Evolutionary conservation across 345 rosid species (phyloP).

Genomic region (Litchi chinensis): DNA sequence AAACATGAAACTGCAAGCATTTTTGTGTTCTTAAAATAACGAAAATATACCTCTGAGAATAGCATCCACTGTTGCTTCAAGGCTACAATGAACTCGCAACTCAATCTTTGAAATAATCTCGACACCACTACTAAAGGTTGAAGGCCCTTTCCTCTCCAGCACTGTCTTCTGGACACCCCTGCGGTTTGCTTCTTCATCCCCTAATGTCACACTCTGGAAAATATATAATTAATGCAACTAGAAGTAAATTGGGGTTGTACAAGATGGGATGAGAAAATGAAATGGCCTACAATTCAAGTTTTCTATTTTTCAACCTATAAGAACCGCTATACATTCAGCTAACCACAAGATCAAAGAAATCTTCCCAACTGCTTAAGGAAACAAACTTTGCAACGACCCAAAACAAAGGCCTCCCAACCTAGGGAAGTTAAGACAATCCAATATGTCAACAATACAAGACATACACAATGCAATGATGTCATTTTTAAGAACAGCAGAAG

Average conservation of each 20-base stretch:
- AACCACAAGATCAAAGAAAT: background rate
- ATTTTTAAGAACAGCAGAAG: background rate
- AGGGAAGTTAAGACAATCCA: background rate
- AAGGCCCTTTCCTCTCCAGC: slow-evolving; percentile 85
- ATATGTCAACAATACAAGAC: background rate
- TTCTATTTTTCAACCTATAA: background rate
- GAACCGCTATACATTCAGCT: background rate
- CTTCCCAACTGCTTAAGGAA: background rate
- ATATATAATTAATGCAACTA: slow-evolving; percentile 16
- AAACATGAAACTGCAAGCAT: slow-evolving; percentile 3
- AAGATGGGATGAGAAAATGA: background rate
- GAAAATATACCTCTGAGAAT: slow-evolving; percentile 61
- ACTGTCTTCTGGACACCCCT: slow-evolving; percentile 89
- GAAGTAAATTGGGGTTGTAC: background rate
- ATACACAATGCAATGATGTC: background rate
- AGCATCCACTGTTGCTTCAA: slow-evolving; percentile 91
- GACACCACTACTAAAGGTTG: slow-evolving; percentile 77
- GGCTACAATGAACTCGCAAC: slow-evolving; percentile 83
- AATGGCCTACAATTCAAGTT: background rate
- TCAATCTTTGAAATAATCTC: slow-evolving; percentile 83
- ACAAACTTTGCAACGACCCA: background rate
- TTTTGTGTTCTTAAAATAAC: slow-evolving; percentile 1
- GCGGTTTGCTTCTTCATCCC: slow-evolving; percentile 86
- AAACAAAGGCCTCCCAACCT: background rate
- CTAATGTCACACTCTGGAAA: slow-evolving; percentile 80